Base-by-base conservation (phyloP, 2,329 filamentous ascomycete genomes). In the Aspergillus texensis region DNA sequence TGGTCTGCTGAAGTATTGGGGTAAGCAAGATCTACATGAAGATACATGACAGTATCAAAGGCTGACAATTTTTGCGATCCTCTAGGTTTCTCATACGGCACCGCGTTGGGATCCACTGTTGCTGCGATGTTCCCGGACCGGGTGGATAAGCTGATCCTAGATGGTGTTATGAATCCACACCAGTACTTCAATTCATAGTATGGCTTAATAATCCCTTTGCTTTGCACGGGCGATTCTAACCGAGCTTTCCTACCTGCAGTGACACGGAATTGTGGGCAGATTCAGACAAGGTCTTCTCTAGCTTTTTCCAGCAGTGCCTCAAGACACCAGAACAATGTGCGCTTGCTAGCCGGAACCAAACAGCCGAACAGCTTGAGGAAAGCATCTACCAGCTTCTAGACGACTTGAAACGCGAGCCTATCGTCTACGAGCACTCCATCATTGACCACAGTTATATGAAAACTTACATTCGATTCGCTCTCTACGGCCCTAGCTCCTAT, bases 81-180 rank as follows among this genome's bases (percentile, higher is more conserved):
- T 8, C 1, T 58, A 61, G 52, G 52, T 9, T 54, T 66, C 11
- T 75, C 72, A 0, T 74, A 74, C 41, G 72, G 71, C 8, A 71
- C 73, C 4, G 55, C 64, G 0, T 58, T 74, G 3, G 72, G 73
- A 19, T 63, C 69, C 4, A 73, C 70, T 6, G 60, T 78, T 60
- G 77, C 77, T 19, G 74, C 77, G 28, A 75, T 80, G 73, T 80
- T 79, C 68, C 78, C 78, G 1, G 76, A 77, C n/a, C 70, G 75
- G 10, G 70, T 79, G n/a, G 78, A 72, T 19, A 72, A 74, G 59
- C 72, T 80, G 65, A 46, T 80, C 11, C 69, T 80, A 21, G 78
- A 79, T 63, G 79, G 78, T 6, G 76, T 80, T 14, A 50, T 59
- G 53, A 69, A 70, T 45, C 53, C 61, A 3, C 67, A 69, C 57